Evolutionary conservation across 139 green algal genomes (phyloP).

Genomic region (Dunaliella sp.): DNA sequence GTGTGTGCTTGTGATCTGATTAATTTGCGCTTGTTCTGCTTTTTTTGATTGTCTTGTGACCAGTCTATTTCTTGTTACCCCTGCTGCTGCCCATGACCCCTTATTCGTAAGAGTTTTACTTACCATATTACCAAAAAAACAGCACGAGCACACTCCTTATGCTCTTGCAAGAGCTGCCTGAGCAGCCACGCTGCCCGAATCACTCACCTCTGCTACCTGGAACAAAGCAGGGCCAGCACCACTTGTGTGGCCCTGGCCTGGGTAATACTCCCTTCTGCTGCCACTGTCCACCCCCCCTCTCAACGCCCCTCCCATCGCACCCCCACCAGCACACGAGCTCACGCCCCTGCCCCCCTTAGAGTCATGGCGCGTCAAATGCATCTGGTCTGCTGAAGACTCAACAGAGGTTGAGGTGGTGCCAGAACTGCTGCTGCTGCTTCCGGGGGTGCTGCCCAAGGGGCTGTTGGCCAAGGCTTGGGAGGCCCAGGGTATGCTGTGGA

Average conservation of each 20-base stretch:
- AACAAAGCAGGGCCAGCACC: neutral
- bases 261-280: neutral
- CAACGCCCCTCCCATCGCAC: neutral
- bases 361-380: neutral
- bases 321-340: neutral
- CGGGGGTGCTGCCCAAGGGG: too few species aligned
- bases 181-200: too few species aligned
- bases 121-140: too few species aligned
- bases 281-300: constrained; percentile 48
- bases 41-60: too few species aligned
- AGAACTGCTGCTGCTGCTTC: constrained; percentile 13
- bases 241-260: neutral
- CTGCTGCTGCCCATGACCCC: too few species aligned
- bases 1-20: too few species aligned
- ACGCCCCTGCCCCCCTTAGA: neutral
- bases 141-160: too few species aligned
- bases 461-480: constrained; percentile 62
- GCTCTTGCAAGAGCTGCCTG: too few species aligned
- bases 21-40: too few species aligned
- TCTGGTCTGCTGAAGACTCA: neutral
- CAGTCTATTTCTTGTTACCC: too few species aligned
- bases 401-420: neutral
- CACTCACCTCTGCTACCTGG: neutral
- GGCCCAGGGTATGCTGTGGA: constrained; percentile 48
- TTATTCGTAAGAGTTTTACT: too few species aligned